Conservation (phyloP, 768 basidiomycete species). For the Inosperma sp. region DNA sequence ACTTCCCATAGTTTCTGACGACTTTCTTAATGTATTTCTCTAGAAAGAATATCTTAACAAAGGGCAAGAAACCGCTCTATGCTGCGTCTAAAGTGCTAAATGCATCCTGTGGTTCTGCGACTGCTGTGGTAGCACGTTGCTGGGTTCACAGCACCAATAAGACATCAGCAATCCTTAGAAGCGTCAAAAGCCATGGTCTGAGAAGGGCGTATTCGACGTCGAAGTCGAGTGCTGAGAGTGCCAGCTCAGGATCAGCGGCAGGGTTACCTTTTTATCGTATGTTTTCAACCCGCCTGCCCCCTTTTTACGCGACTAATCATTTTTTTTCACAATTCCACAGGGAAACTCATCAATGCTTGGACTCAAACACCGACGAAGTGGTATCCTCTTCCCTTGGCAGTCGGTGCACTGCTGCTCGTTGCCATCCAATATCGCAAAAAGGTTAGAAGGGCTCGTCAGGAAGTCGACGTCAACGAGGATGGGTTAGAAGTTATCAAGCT, state of each 20-base stretch:
- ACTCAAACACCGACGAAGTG: constrained; percentile 86
- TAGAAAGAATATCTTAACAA: constrained; percentile 46
- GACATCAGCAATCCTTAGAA: constrained; percentile 45
- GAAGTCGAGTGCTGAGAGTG: constrained; percentile 23
- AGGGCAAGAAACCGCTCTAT: constrained; percentile 51
- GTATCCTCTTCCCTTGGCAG: constrained; percentile 90
- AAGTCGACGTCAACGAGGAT: constrained; percentile 76
- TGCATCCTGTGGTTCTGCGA: constrained; percentile 44
- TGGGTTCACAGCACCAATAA: constrained; percentile 52
- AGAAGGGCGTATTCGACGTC: constrained; percentile 39
- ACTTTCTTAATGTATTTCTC: constrained; percentile 43
- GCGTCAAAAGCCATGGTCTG: constrained; percentile 38
- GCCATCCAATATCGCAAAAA: constrained; percentile 71
- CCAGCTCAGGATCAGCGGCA: constrained; percentile 11
- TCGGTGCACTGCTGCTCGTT: constrained; percentile 84
- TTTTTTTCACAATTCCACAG: too few species aligned
- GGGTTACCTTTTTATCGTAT: constrained; percentile 9
- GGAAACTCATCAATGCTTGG: constrained; percentile 72
- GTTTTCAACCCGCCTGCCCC: background rate
- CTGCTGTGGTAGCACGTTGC: constrained; percentile 45
- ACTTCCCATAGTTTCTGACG: constrained; percentile 10
- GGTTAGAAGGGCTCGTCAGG: constrained; percentile 42
- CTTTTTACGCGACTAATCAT: background rate
- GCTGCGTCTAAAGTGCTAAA: constrained; percentile 55
- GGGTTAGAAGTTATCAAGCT: constrained; percentile 77